A percentile compares a stretch with the other conserved stretches of the same genome.
phyloP scores from a whole-genome alignment of 2,329 filamentous ascomycete species.

The Sclerotinia borealis region DNA sequence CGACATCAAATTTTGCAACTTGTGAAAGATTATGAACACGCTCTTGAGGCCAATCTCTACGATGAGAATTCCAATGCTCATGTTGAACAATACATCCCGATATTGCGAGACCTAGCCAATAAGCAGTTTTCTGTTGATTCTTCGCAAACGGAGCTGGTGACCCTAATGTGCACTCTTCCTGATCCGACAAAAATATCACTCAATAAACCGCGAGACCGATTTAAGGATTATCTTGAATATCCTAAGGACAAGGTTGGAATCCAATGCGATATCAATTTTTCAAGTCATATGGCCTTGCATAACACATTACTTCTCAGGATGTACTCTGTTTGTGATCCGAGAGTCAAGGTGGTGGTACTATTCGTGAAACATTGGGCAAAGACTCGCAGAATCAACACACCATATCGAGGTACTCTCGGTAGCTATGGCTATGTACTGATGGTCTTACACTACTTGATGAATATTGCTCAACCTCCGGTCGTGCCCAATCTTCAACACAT shows the following conservation, averaged over 20 bases:
- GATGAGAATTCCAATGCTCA: slow-evolving; percentile 32
- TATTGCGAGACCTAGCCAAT: slow-evolving; percentile 38
- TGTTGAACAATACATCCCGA: slow-evolving; percentile 44
- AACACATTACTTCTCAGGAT: slow-evolving; percentile 79
- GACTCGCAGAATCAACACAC: slow-evolving; percentile 74
- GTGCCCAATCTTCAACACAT: slow-evolving; percentile 73
- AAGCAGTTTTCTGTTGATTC: slow-evolving; percentile 29
- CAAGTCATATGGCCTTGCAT: slow-evolving; percentile 73
- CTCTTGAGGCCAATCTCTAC: slow-evolving; percentile 45
- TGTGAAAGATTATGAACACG: slow-evolving; percentile 49
- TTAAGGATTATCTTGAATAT: slow-evolving; percentile 63
- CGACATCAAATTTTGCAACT: slow-evolving; percentile 51
- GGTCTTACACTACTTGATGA: slow-evolving; percentile 86
- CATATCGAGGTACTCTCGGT: slow-evolving; percentile 78
- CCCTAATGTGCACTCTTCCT: slow-evolving; percentile 28
- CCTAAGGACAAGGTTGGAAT: slow-evolving; percentile 72
- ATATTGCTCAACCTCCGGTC: slow-evolving; percentile 73
- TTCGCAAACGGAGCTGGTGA: slow-evolving; percentile 16
- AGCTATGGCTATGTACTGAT: slow-evolving; percentile 91
- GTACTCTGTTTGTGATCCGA: slow-evolving; percentile 72
- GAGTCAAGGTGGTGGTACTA: slow-evolving; percentile 71
- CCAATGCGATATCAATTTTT: slow-evolving; percentile 89
- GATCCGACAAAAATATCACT: slow-evolving; percentile 40
- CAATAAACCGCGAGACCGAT: slow-evolving; percentile 47
- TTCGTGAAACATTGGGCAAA: slow-evolving; percentile 94